Conservation (phyloP, 345 rosid species). For the Clarkia xantiana region DNA sequence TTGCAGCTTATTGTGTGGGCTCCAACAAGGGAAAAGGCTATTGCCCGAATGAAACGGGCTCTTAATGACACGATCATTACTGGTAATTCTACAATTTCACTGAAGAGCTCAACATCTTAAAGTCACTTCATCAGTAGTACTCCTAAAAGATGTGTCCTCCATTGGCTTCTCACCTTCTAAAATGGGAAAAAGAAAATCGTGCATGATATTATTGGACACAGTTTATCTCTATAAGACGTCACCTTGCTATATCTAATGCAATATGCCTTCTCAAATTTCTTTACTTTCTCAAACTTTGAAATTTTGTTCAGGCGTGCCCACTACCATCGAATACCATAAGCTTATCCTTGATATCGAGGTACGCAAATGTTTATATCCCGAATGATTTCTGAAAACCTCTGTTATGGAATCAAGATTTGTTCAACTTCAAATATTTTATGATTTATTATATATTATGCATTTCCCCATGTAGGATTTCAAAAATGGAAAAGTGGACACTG, state of each 20-base stretch:
- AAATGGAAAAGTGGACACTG: constrained; percentile 95
- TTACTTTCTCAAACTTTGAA: not conserved
- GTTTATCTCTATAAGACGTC: too few relatives aligned
- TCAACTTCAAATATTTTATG: too few relatives aligned
- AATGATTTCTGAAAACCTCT: too few relatives aligned
- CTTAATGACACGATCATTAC: constrained; percentile 83
- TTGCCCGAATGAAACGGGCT: constrained; percentile 97
- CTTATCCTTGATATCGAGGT: constrained; percentile 96
- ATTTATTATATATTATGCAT: too few relatives aligned
- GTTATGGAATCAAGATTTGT: too few relatives aligned
- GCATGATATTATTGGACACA: too few relatives aligned
- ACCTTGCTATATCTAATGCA: too few relatives aligned
- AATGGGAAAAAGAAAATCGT: too few relatives aligned
- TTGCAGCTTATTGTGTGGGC: constrained; percentile 95
- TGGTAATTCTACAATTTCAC: constrained; percentile 22
- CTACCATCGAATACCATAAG: constrained; percentile 89
- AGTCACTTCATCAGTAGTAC: not conserved
- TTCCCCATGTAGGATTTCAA: constrained; percentile 57
- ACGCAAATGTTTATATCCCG: constrained; percentile 3
- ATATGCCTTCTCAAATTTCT: not conserved
- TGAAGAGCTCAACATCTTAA: not conserved
- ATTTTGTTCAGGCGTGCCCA: constrained; percentile 66
- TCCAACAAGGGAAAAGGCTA: constrained; percentile 96
- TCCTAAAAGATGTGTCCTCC: not conserved
- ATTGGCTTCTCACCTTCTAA: too few relatives aligned